Conservation (phyloP, 805 yeast species). For the Teunomyces panamensis region DNA sequence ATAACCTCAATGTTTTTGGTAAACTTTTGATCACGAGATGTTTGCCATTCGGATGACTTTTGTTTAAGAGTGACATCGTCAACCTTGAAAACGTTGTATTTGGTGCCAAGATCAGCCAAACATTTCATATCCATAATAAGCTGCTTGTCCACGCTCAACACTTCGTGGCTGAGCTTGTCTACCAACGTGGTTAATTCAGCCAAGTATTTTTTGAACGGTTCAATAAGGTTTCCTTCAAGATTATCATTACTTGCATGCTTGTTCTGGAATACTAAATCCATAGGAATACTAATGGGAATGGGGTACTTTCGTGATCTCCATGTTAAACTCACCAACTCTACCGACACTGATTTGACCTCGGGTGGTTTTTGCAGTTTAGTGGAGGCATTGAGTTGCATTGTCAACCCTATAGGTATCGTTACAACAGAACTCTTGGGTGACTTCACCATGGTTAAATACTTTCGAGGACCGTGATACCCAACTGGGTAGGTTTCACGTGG, state of each 20-base stretch:
- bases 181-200: conserved; percentile 15
- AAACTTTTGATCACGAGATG: not conserved
- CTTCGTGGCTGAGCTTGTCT: conserved; percentile 15
- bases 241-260: conserved; percentile 13
- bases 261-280: conserved; percentile 29
- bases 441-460: not conserved
- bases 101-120: conserved; percentile 21
- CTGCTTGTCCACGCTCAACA: conserved; percentile 16
- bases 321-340: conserved; percentile 32
- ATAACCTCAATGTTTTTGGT: conserved; percentile 5
- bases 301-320: conserved; percentile 31
- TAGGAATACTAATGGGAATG: conserved; percentile 38
- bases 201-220: conserved; percentile 19
- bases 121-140: conserved; percentile 26
- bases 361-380: conserved; percentile 16
- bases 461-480: conserved; percentile 1
- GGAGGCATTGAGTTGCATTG: conserved; percentile 12
- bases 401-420: not conserved
- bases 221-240: conserved; percentile 18
- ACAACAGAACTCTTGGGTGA: not conserved
- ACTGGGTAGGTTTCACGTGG: conserved; percentile 12
- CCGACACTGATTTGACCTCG: conserved; percentile 17
- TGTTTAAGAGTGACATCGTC: conserved; percentile 9
- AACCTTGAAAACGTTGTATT: conserved; percentile 17
- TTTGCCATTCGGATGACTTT: not conserved